Conservation (phyloP, 1,284 basidiomycete species). For the Mycosarcoma mackinlayi region DNA sequence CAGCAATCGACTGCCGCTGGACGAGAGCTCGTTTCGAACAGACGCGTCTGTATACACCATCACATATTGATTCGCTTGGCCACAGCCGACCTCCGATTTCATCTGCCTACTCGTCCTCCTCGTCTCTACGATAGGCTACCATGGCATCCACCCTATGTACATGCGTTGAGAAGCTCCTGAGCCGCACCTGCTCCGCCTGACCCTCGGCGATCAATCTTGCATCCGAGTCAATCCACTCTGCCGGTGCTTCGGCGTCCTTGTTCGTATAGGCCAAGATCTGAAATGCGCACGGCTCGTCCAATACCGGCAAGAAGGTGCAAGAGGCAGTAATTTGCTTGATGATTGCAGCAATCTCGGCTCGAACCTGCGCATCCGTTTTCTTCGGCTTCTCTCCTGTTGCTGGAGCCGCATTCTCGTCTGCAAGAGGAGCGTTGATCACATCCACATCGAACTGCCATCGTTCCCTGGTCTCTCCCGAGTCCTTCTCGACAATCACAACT, state of each 20-base stretch:
- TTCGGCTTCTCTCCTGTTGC: conserved; percentile 36
- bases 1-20: too few relatives aligned
- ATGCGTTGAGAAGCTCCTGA: conserved; percentile 69
- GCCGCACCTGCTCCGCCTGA: conserved; percentile 91
- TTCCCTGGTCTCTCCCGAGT: conserved; percentile 89
- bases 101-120: conserved; percentile 62
- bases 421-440: conserved; percentile 71
- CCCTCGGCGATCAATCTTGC: conserved; percentile 93
- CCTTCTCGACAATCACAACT: conserved; percentile 93
- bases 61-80: too few relatives aligned
- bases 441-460: conserved; percentile 98
- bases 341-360: conserved; percentile 96
- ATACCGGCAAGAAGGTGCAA: conserved; percentile 93
- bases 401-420: background rate
- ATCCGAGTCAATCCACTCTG: conserved; percentile 92
- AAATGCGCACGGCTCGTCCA: conserved; percentile 90
- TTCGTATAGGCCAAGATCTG: conserved; percentile 90
- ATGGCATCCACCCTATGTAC: conserved; percentile 69
- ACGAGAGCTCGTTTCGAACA: too few relatives aligned
- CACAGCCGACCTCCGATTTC: too few relatives aligned
- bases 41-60: too few relatives aligned
- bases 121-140: conserved; percentile 69
- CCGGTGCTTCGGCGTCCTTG: conserved; percentile 79
- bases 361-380: conserved; percentile 86
- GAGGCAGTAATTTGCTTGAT: conserved; percentile 98